Conservation (phyloP, 306 rosid species). For the Echinosophora koreensis region DNA sequence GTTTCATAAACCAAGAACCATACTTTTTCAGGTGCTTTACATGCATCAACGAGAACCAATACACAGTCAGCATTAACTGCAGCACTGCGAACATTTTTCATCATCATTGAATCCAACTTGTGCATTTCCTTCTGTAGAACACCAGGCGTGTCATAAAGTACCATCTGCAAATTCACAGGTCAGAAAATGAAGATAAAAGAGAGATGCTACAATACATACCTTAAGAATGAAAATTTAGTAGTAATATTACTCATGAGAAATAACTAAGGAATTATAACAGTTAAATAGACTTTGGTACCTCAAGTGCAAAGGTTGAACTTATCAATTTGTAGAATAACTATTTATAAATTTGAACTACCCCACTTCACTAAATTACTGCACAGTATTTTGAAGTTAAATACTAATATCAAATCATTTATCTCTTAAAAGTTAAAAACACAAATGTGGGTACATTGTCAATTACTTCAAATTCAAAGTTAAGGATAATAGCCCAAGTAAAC, state of each 20-base stretch:
- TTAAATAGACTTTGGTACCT: neutral
- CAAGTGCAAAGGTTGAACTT: constrained; percentile 11
- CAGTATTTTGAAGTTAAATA: constrained; percentile 27
- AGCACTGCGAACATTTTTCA: constrained; percentile 95
- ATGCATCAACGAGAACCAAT: constrained; percentile 94
- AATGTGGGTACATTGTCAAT: neutral
- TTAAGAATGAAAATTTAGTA: constrained; percentile 1
- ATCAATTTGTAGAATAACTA: constrained; percentile 1
- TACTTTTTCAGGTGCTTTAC: constrained; percentile 95
- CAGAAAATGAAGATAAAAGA: constrained; percentile 32
- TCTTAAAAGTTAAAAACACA: neutral
- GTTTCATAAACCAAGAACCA: constrained; percentile 50
- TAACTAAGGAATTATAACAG: constrained; percentile 8
- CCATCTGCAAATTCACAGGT: constrained; percentile 65
- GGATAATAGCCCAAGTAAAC: constrained; percentile 13
- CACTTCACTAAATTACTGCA: neutral
- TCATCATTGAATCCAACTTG: constrained; percentile 96
- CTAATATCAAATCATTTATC: constrained; percentile 20
- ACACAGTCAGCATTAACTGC: constrained; percentile 91
- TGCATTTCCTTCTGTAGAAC: constrained; percentile 92
- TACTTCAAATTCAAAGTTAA: neutral
- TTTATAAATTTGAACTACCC: constrained; percentile 29
- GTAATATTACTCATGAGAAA: constrained; percentile 7
- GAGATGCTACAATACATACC: constrained; percentile 19
- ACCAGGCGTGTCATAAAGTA: constrained; percentile 98